These are phyloP conservation scores for Cercospora sp. DNA, from an alignment of 2,329 filamentous ascomycete genomes.

Conservation along the genomic window DNA sequence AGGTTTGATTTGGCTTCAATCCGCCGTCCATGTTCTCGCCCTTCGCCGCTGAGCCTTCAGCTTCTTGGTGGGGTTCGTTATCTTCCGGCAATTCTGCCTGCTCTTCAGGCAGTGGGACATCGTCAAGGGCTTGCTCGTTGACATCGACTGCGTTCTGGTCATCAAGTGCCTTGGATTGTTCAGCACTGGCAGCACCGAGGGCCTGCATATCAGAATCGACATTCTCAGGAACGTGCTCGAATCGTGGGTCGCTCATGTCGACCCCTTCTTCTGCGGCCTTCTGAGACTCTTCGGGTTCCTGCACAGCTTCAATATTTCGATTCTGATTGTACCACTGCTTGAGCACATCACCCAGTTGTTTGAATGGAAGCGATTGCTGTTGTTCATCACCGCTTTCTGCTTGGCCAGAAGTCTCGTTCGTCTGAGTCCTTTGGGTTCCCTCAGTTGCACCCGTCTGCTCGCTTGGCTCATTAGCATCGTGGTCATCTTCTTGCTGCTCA, in stretches of 20 bases:
- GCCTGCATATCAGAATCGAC: slow-evolving; percentile 85
- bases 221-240: slow-evolving; percentile 88
- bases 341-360: slow-evolving; percentile 88
- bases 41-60: slow-evolving; percentile 26
- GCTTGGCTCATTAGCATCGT: slow-evolving; percentile 28
- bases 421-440: slow-evolving; percentile 24
- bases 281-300: slow-evolving; percentile 53
- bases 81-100: slow-evolving; percentile 39
- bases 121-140: slow-evolving; percentile 34
- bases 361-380: slow-evolving; percentile 69
- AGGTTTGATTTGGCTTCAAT: slow-evolving; percentile 40
- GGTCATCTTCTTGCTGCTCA: slow-evolving; percentile 37
- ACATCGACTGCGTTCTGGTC: slow-evolving; percentile 77
- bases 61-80: slow-evolving; percentile 42
- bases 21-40: slow-evolving; percentile 22
- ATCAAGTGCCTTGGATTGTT: slow-evolving; percentile 82
- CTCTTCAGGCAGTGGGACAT: slow-evolving; percentile 33
- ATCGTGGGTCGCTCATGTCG: slow-evolving; percentile 76
- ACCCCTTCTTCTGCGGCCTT: slow-evolving; percentile 51
- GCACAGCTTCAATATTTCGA: slow-evolving; percentile 69
- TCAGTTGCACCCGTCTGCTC: slow-evolving; percentile 31
- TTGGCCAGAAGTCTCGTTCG: slow-evolving; percentile 24
- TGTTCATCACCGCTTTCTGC: slow-evolving; percentile 22
- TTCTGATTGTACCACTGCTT: slow-evolving; percentile 92
- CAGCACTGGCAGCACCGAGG: slow-evolving; percentile 81